Evolutionary conservation across 202 grass and related monocot genomes (phyloP).

Genomic region (Bolboschoenoplectus hybrid): DNA sequence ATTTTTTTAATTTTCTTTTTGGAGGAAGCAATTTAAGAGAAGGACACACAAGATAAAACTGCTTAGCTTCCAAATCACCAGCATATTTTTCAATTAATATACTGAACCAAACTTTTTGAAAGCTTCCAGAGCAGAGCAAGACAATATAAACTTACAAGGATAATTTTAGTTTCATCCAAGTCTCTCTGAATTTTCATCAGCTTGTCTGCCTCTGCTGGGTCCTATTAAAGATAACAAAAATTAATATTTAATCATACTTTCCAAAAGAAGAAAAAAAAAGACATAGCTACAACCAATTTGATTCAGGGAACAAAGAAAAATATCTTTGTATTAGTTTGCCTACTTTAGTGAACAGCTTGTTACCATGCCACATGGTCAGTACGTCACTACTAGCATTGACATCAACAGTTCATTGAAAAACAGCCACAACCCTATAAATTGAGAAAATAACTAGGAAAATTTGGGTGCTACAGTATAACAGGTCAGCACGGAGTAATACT

Average conservation of each 20-base stretch:
- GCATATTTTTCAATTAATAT: constrained; percentile 10
- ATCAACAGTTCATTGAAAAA: not conserved
- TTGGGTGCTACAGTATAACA: not conserved
- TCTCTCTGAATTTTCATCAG: constrained; percentile 92
- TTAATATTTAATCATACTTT: constrained; percentile 1
- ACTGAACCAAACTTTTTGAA: not conserved
- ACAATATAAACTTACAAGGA: constrained; percentile 63
- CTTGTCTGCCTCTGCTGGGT: constrained; percentile 83
- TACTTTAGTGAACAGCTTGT: constrained; percentile 6
- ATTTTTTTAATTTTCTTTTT: not conserved
- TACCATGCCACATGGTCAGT: not conserved
- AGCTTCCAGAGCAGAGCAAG: not conserved
- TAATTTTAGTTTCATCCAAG: constrained; percentile 95
- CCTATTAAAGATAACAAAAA: constrained; percentile 48
- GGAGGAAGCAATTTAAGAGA: not conserved
- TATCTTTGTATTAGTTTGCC: not conserved
- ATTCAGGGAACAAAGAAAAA: not conserved
- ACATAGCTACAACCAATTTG: not conserved
- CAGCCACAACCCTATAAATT: not conserved
- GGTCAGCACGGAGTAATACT: not conserved
- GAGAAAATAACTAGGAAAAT: not conserved
- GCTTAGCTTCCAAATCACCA: not conserved
- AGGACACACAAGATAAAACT: not conserved
- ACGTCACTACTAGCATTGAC: not conserved
- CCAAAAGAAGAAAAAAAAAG: not conserved